Evolutionary conservation across 192 early-diverging fungal genomes (phyloP).

Genomic region (Gigaspora rosea): DNA sequence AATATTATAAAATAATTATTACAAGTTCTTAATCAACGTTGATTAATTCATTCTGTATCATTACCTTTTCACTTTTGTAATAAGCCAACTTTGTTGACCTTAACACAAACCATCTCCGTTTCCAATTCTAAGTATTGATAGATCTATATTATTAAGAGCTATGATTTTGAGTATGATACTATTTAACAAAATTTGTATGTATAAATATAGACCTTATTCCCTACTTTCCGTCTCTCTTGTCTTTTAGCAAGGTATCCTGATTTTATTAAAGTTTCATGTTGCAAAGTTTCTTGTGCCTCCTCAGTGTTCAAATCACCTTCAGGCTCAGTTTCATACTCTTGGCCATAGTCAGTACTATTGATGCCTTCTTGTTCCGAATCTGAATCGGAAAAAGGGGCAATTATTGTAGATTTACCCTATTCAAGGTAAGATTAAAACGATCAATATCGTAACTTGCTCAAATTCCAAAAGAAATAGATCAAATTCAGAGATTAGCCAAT

Average conservation of each 20-base stretch:
- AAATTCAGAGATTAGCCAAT: background rate
- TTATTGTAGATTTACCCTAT: background rate
- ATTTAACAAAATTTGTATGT: background rate
- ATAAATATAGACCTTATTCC: background rate
- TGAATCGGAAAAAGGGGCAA: conserved; percentile 27
- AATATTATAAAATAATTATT: background rate
- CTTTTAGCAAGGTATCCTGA: conserved; percentile 62
- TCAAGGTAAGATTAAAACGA: background rate
- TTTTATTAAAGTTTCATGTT: conserved; percentile 55
- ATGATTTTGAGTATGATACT: background rate
- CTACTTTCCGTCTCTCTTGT: conserved; percentile 59
- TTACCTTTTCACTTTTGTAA: conserved; percentile 81
- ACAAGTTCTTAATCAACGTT: background rate
- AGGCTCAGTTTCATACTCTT: conserved; percentile 43
- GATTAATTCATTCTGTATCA: background rate
- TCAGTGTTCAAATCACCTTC: conserved; percentile 48
- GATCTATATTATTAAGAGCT: background rate
- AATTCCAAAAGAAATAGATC: background rate
- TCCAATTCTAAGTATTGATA: conserved; percentile 67
- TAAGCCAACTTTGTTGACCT: conserved; percentile 76
- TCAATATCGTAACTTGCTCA: background rate
- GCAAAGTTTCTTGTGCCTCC: conserved; percentile 50
- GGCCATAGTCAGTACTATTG: background rate
- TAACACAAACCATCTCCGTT: conserved; percentile 85
- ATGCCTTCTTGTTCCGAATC: conserved; percentile 29